These are phyloP conservation scores for Paecilomyces variotii DNA, from an alignment of 2,329 filamentous ascomycete species.

Conservation along the genomic window DNA sequence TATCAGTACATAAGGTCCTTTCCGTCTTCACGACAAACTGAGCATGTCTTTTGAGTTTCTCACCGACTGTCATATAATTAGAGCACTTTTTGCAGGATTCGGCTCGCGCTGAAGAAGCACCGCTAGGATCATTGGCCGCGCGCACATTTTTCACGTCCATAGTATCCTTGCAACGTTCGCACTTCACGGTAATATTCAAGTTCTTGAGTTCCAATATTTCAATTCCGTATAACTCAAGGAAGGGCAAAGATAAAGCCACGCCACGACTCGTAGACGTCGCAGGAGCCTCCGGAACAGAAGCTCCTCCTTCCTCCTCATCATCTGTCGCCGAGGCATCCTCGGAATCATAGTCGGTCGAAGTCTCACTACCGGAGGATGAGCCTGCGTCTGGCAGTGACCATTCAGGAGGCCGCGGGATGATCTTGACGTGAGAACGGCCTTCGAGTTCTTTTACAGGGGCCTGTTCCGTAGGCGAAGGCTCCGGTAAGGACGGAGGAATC, in stretches of 20 bases:
- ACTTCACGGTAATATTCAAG: conserved; percentile 65
- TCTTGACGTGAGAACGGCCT: conserved; percentile 58
- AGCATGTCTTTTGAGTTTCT: conserved; percentile 1
- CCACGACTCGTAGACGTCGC: conserved; percentile 52
- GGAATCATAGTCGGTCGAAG: conserved; percentile 37
- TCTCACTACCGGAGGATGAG: conserved; percentile 25
- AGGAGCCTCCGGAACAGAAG: conserved; percentile 22
- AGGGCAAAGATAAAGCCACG: conserved; percentile 71
- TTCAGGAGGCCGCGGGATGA: conserved; percentile 70
- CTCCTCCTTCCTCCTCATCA: conserved; percentile 35
- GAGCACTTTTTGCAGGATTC: conserved; percentile 51
- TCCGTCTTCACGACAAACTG: neutral
- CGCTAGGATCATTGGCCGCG: conserved; percentile 40
- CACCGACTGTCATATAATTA: conserved; percentile 40
- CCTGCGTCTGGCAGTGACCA: conserved; percentile 46
- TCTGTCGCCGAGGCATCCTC: conserved; percentile 36
- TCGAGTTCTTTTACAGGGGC: conserved; percentile 15
- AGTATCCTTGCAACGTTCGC: conserved; percentile 66
- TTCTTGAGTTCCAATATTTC: conserved; percentile 64
- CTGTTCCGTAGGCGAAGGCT: conserved; percentile 8
- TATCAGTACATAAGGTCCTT: neutral
- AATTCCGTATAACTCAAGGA: conserved; percentile 66
- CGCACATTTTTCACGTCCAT: conserved; percentile 63
- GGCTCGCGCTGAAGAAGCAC: conserved; percentile 31
- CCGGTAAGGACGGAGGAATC: conserved; percentile 6